phyloP scores from a whole-genome alignment of 2,329 filamentous ascomycete species.

The Xylaria sp. region DNA sequence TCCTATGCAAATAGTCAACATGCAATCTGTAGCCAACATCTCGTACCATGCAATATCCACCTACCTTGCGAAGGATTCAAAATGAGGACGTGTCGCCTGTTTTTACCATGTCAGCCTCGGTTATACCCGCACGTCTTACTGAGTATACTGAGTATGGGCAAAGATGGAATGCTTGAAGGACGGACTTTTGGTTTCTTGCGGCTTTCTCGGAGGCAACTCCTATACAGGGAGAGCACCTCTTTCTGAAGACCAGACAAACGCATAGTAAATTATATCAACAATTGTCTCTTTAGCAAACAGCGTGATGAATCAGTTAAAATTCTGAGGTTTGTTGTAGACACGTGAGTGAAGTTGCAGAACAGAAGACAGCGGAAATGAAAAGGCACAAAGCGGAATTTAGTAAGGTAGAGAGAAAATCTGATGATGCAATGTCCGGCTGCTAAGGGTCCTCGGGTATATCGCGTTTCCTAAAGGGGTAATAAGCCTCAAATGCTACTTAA shows the following conservation, averaged over 20 bases:
- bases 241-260: slow-evolving; percentile 88
- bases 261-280: slow-evolving; percentile 49
- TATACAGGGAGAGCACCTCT: slow-evolving; percentile 87
- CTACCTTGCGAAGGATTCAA: slow-evolving; percentile 72
- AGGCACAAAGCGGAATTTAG: slow-evolving; percentile 14
- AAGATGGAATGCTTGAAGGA: slow-evolving; percentile 9
- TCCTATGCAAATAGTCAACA: slow-evolving; percentile 56
- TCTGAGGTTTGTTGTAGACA: not conserved
- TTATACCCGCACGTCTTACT: not conserved
- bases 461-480: slow-evolving; percentile 25
- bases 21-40: not conserved
- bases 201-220: slow-evolving; percentile 83
- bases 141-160: no score
- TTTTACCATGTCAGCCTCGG: slow-evolving; percentile 20
- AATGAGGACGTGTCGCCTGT: slow-evolving; percentile 69
- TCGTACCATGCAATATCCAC: slow-evolving; percentile 39
- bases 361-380: not conserved
- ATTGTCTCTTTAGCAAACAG: not conserved
- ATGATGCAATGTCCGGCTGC: slow-evolving; percentile 15
- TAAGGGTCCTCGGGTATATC: not conserved
- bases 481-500: slow-evolving; percentile 3
- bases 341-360: not conserved
- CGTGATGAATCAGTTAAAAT: not conserved
- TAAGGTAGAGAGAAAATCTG: slow-evolving; percentile 3
- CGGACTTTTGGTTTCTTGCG: slow-evolving; percentile 81